Base-by-base conservation (phyloP, 352 stramenopile genomes). In the Pilasporangium apinafurcum region DNA sequence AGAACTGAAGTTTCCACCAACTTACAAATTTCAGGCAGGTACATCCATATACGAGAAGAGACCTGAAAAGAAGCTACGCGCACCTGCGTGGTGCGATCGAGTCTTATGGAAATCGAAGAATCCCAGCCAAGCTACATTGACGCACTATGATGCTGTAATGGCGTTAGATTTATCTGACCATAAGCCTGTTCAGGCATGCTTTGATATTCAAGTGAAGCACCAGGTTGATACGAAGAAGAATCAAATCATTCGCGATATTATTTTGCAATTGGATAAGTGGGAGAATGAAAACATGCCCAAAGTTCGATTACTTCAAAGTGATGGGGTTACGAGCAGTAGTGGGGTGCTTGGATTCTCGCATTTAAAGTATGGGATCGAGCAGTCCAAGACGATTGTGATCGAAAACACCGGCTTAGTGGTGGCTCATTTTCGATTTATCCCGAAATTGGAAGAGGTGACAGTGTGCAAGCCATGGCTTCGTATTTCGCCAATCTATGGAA, bases 11-110 rank as follows among this genome's bases (percentile, higher is more conserved):
- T 99, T 99, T 57, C 63, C 68, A 21, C 95, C 95, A 2, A 99
- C 95, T 6, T 99, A 99, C 77, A 99, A 99, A 60, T 99, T 97
- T 54, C 88, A 99, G 52, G 85, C 93, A 4, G 95, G 93, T 0
- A 98, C 93, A 10, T 87, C 93, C 37, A 48, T 83, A 10, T 99
- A 99, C 56, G 97, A 99, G 54, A 86, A 96, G 41, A 79, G 97
- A 1, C 93, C 95, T 0, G 96, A 99, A 45, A 99, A 99, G 74
- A 99, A 99, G 55, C 56, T 99, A 1, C 82, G 97, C 14, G 96
- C 96, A 2, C 97, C 97, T 1, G 97, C 97, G 5, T 99, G 97
- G 97, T 96, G 86, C 37, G 86, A 96, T 49, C 79, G 86, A 7
- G 60, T 96, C 1, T 51, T 96, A 6, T 96, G 83, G 82, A 81